Evolutionary conservation across 1,284 basidiomycete genomes (phyloP), one percentile per base, ranked within the genome.

Genomic region (Filobasidium uniguttulatum): DNA sequence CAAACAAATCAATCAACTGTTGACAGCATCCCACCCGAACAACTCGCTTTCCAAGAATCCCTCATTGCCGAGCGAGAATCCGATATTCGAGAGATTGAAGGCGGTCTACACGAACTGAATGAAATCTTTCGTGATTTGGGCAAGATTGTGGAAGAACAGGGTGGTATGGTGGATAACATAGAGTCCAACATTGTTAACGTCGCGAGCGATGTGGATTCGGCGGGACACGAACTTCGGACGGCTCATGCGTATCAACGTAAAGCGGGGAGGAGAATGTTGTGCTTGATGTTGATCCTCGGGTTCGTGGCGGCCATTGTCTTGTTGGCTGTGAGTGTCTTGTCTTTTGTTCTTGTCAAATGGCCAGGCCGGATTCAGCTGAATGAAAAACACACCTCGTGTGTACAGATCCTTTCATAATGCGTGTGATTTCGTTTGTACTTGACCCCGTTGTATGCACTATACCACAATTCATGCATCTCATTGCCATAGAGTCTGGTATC

Each of bases 111-210:
- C 62, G 93, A 99, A 66, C 73, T 99, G 41, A 82, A 89, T 44
- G 89, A 96, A 68, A 97, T 99, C 61, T 98, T 99, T 76, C 79
- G 88, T 36, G 93, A 98, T 69, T 71, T 99, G 31, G 91, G 91
- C 33, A 90, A 88, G 17, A 78, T 99, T 37, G 90, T 99, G 1
- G 80, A 82, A 57, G 88, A 97, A 64, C 94, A 98, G 66, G 91
- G 93, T 7, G 80, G 80, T 26, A 87, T 97, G 83, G 75, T 99
- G 48, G 93, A 98, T 65, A 96, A 96, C 62, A 96, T 99, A 63
- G 90, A 96, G 66, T 82, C 82, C 53, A 98, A 99, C 62, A 83
- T 99, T 38, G 82, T 81, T 19, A 83, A 81, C 0, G 84, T 97
- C 40, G 82, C 84, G 0, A 77, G 78, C 14, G 85, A 97, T 64